Evolutionary conservation across 2,329 filamentous ascomycete genomes (phyloP).

Genomic region (Meredithiella fracta): DNA sequence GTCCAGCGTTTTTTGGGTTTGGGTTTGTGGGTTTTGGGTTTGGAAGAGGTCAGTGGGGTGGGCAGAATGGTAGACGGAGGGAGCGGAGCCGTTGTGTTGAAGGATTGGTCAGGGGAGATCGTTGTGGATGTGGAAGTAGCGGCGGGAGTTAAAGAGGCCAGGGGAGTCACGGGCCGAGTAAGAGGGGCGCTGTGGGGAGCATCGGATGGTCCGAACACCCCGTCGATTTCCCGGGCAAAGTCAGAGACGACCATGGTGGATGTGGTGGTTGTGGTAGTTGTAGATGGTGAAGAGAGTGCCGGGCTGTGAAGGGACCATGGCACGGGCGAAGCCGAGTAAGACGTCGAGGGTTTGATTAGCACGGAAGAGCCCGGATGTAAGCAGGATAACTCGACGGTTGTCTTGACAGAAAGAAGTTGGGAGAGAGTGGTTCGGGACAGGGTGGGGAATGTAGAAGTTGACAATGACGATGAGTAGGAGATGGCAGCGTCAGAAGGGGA

Average conservation of each 20-base stretch:
- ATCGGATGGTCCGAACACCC: neutral
- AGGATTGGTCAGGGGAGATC: too few relatives aligned
- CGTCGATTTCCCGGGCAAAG: slow-evolving; percentile 4
- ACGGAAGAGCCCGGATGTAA: neutral
- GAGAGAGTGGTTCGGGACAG: slow-evolving; percentile 1
- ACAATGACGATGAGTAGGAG: neutral
- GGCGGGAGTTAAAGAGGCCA: neutral
- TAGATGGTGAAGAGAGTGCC: neutral
- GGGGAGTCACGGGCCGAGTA: slow-evolving; percentile 4
- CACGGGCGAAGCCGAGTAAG: neutral
- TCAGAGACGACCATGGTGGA: slow-evolving; percentile 5
- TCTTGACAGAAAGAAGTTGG: slow-evolving; percentile 13
- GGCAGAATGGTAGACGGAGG: neutral
- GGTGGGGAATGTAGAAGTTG: neutral
- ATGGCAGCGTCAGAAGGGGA: slow-evolving; percentile 4
- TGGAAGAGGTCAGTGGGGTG: neutral
- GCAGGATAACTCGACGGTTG: slow-evolving; percentile 12
- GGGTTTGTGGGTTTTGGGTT: neutral
- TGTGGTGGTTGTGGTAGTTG: neutral
- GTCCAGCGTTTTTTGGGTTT: slow-evolving; percentile 27
- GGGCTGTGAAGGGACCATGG: neutral
- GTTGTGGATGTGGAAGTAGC: neutral
- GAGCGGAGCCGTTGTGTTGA: neutral
- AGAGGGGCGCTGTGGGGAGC: slow-evolving; percentile 11
- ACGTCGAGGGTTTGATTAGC: neutral